phyloP scores from a whole-genome alignment of 805 yeast genomes.

The Saccharomycopsis babjevae region DNA sequence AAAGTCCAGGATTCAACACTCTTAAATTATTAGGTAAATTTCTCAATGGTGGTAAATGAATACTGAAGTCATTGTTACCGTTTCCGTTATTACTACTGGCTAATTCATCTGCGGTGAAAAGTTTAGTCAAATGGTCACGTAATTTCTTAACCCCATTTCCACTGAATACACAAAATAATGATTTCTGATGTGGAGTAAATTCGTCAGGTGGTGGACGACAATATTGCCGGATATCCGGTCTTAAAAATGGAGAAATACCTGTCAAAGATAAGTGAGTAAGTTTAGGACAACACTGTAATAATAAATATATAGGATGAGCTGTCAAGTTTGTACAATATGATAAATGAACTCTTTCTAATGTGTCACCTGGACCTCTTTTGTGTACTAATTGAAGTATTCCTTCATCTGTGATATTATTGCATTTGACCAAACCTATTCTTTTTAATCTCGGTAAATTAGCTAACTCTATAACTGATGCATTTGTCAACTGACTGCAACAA shows the following conservation, averaged over 20 bases:
- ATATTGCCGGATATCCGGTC: slow-evolving; percentile 73
- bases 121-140: slow-evolving; percentile 45
- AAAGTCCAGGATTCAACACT: neutral
- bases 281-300: slow-evolving; percentile 72
- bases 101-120: slow-evolving; percentile 5
- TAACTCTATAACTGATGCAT: slow-evolving; percentile 66
- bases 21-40: neutral
- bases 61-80: neutral
- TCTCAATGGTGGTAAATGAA: neutral
- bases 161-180: slow-evolving; percentile 84
- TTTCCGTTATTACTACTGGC: neutral
- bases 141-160: slow-evolving; percentile 79
- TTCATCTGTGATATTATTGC: slow-evolving; percentile 75
- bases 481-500: slow-evolving; percentile 83
- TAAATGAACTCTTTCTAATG: slow-evolving; percentile 85
- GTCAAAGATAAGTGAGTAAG: slow-evolving; percentile 86
- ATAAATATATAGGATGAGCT: slow-evolving; percentile 62
- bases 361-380: slow-evolving; percentile 62
- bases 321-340: slow-evolving; percentile 82
- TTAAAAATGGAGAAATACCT: slow-evolving; percentile 81
- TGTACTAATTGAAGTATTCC: slow-evolving; percentile 65
- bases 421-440: slow-evolving; percentile 89
- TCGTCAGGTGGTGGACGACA: slow-evolving; percentile 92
- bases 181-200: slow-evolving; percentile 76
- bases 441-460: slow-evolving; percentile 70